phyloP scores from a whole-genome alignment of 768 basidiomycete genomes.

The Psilocybe tampanensis region DNA sequence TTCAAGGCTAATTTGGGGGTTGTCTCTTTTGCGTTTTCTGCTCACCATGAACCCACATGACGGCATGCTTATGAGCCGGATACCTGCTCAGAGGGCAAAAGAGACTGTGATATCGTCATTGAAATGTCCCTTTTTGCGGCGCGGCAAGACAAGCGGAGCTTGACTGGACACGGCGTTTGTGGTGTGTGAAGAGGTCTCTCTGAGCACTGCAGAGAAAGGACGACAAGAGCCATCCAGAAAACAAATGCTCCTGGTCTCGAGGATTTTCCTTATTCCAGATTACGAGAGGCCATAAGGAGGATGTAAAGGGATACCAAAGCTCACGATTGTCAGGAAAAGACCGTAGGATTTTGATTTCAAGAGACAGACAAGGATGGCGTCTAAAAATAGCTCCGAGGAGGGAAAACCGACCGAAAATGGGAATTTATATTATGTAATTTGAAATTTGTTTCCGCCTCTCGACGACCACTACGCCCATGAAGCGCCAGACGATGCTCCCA shows the following conservation, averaged over 20 bases:
- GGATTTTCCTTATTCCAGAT: neutral
- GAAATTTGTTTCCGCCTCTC: neutral
- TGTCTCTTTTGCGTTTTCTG: neutral
- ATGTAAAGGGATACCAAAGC: neutral
- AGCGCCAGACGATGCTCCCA: neutral
- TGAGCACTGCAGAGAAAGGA: too few species aligned
- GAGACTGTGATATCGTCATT: slow-evolving; percentile 5
- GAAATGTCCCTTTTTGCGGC: slow-evolving; percentile 14
- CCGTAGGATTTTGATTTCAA: slow-evolving; percentile 7
- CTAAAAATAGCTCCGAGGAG: slow-evolving; percentile 31
- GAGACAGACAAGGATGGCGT: too few species aligned
- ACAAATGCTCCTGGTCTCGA: neutral
- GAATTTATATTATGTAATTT: slow-evolving; percentile 11
- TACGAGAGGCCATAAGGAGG: neutral
- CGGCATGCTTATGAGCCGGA: slow-evolving; percentile 14
- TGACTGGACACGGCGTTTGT: slow-evolving; percentile 14
- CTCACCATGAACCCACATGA: slow-evolving; percentile 3
- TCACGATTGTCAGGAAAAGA: slow-evolving; percentile 7
- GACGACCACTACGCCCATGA: neutral
- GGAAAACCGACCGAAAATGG: slow-evolving; percentile 4
- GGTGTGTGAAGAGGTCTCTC: neutral
- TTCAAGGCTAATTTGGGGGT: neutral
- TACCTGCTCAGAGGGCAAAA: slow-evolving; percentile 6
- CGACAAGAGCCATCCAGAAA: neutral
- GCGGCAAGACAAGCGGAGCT: slow-evolving; percentile 19